Conservation (phyloP, 2,329 filamentous ascomycete genomes). For the Monosporascus sp. region DNA sequence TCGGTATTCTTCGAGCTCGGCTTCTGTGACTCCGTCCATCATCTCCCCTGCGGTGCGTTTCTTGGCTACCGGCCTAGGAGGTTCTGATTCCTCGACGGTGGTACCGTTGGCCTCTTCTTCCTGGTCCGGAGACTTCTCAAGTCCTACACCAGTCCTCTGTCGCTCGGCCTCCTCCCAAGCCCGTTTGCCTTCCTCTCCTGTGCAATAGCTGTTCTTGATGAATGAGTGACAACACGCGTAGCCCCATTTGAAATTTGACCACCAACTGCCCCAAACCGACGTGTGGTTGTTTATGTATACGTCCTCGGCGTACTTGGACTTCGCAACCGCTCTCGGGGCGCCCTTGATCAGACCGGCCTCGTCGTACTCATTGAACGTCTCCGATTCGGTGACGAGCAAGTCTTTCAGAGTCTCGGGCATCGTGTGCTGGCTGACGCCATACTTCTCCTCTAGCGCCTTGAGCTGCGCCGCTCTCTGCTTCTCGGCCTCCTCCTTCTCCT, state of each 20-base stretch:
- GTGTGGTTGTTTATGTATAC: slow-evolving; percentile 86
- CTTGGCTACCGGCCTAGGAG: slow-evolving; percentile 35
- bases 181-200: slow-evolving; percentile 77
- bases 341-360: slow-evolving; percentile 86
- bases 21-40: slow-evolving; percentile 71
- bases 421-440: slow-evolving; percentile 62
- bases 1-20: slow-evolving; percentile 81
- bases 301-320: slow-evolving; percentile 90
- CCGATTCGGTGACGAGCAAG: slow-evolving; percentile 70
- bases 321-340: slow-evolving; percentile 67
- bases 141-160: slow-evolving; percentile 43
- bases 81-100: slow-evolving; percentile 15
- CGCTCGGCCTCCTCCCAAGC: slow-evolving; percentile 74
- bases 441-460: slow-evolving; percentile 72
- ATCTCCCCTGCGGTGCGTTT: slow-evolving; percentile 78
- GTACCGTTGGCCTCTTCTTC: slow-evolving; percentile 17
- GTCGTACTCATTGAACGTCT: slow-evolving; percentile 91
- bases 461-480: slow-evolving; percentile 62
- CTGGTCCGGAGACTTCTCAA: slow-evolving; percentile 27
- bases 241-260: slow-evolving; percentile 91
- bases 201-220: slow-evolving; percentile 96
- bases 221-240: slow-evolving; percentile 92
- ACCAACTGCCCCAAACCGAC: slow-evolving; percentile 95
- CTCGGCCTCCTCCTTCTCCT: slow-evolving; percentile 69
- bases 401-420: slow-evolving; percentile 59